Evolutionary conservation across 176 grass and related monocot genomes (phyloP), one percentile per base, ranked within the genome.

Genomic region (Leersia perrieri): DNA sequence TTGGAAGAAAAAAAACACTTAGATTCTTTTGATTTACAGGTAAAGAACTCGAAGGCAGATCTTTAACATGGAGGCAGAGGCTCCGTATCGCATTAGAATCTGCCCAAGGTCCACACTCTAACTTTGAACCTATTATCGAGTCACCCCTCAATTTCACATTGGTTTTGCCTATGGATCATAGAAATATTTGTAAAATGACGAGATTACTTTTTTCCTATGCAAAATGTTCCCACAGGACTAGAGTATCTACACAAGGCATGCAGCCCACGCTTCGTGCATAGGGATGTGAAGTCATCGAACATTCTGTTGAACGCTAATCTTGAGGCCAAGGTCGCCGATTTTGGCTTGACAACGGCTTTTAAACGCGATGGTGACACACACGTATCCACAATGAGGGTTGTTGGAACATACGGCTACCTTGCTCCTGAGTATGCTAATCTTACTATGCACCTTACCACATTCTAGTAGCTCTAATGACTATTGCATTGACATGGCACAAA

Each of bases 291-390:
- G 39, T 39, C 88, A 4, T 82, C 67, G n/a, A 93, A 93, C 55
- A 88, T 93, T 27, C 81, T 90, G 20, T 9, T 93, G 14, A 76
- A 85, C 5, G 7, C 38, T 3, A 83, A 88, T 11, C 10, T 94
- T 11, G 85, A 88, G 72, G 91, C 87, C 23, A 93, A 89, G 82
- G 77, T 93, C 20, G 83, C 87, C 0, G 91, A 93, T 82, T 93
- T 93, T 70, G 91, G 91, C 2, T 26, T 93, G 66, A 77, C 84
- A 0, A 89, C 31, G 51, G 44, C 74, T 76, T 85, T 90, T 30
- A 28, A 81, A 18, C 62, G 3, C 9, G 68, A 25, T 15, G 2
- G 5, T 2, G 61, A 53, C 14, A 71, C 67, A 42, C 75, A 81
- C n/a, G 42, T 85, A 39, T 71, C 88, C 33, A 75, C 55, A 0